Base-by-base conservation (phyloP, 257 asterid genomes). In the Ilex asprella region DNA sequence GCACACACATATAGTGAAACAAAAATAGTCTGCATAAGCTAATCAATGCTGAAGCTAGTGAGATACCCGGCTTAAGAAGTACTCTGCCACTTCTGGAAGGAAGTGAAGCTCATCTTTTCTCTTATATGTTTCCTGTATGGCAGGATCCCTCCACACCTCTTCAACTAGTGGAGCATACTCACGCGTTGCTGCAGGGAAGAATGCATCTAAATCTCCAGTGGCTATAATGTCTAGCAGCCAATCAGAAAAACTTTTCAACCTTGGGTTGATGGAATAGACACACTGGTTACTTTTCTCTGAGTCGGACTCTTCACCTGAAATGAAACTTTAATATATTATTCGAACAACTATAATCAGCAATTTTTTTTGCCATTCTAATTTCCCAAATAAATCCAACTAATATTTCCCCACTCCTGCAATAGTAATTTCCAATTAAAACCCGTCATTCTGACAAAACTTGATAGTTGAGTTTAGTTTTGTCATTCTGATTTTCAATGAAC, bases 111-210 rank as follows among this genome's bases (percentile, higher is more conserved):
- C 95, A 59, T 76, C 64, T 78, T 78, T 88, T 71, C 97, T 88
- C 63, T 68, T 76, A 65, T 78, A 92, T 0, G 98, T 83, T 75
- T 81, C 97, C 68, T 88, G 95, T 65, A 92, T 81, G 53, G 98
- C 95, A 59, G 85, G 86, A 81, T 92, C 95, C 71, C 75, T 76
- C 98, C 98, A 92, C 32, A 89, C 95, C 82, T 92, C 98, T 70
- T 92, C 98, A 30, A 92, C 95, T 12, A 92, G 72, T 1, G 98
- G 97, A 62, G 98, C 98, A 73, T 92, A 88, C 73, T 92, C 98
- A 32, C 98, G 95, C 0, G 97, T 86, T 35, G 97, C 98, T n/a
- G 98, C 98, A 15, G 98, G 98, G 71, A 88, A 92, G 70, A 88
- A 88, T 14, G 95, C 87, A 72, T 92, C 98, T 82, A 92, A 76